phyloP scores from a whole-genome alignment of 352 stramenopile species.

The Globisporangium nagaii region DNA sequence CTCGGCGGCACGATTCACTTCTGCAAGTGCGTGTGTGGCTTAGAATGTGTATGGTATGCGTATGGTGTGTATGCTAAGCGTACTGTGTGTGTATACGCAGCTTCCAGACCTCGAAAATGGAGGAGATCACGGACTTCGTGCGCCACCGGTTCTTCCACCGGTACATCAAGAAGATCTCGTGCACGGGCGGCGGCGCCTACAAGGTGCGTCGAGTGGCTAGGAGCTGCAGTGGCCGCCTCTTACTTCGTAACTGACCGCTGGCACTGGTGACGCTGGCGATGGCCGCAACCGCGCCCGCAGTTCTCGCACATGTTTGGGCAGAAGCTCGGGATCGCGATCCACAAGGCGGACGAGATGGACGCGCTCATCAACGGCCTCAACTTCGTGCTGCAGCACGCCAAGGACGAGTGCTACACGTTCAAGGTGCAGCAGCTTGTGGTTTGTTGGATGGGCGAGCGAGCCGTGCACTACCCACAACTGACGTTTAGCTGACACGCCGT shows the following conservation, averaged over 20 bases:
- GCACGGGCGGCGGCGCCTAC: conserved; percentile 94
- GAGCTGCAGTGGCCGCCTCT: too few species aligned
- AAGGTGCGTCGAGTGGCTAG: conserved; percentile 53
- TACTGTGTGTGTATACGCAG: conserved; percentile 17
- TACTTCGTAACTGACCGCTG: background rate
- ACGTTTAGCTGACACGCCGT: too few species aligned
- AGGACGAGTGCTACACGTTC: conserved; percentile 96
- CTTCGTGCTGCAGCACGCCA: conserved; percentile 91
- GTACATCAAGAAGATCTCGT: conserved; percentile 87
- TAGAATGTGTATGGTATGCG: background rate
- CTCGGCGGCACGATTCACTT: conserved; percentile 95
- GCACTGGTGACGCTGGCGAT: background rate
- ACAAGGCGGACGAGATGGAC: conserved; percentile 96
- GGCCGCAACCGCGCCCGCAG: conserved; percentile 14
- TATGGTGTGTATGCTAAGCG: background rate
- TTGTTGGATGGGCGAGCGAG: too few species aligned
- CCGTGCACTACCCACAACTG: too few species aligned
- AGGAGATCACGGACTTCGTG: conserved; percentile 64
- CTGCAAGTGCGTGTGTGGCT: conserved; percentile 27
- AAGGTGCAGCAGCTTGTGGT: conserved; percentile 30
- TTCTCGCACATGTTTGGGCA: conserved; percentile 83
- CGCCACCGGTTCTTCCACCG: conserved; percentile 82
- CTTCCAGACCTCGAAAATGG: conserved; percentile 67
- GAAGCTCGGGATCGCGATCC: conserved; percentile 88
- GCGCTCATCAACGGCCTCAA: conserved; percentile 96